Evolutionary conservation across 192 early-diverging fungal species (phyloP), one percentile per base, ranked within the genome.

Genomic region (Gamsiella multidivaricata): DNA sequence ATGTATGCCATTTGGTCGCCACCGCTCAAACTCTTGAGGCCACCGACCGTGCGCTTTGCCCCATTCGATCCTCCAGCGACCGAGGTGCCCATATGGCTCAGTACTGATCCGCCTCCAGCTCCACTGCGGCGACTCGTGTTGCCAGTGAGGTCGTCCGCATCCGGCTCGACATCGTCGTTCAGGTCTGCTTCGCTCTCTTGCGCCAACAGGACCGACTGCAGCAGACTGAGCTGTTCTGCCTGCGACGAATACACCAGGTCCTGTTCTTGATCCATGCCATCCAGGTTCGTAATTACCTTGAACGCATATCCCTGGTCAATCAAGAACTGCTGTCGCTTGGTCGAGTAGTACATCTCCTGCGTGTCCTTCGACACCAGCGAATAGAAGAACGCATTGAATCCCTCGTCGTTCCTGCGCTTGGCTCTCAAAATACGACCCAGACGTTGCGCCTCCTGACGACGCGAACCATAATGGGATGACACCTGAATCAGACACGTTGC

Each of bases 261-360:
- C 1, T 88, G 84, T 43, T 91, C 89, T 25, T 82, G 88, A 12
- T 96, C 94, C 85, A 97, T 94, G 10, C 96, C 97, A 63, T 97
- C 96, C 41, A 99, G 86, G 26, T 94, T 88, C 34, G 96, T 98
- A 65, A 99, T 99, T 33, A 98, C 93, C 83, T 98, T 98, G 86
- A 98, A 98, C n/a, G 95, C 91, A 82, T 99, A 99, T 0, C 98
- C 98, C 78, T 99, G 98, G 82, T 99, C 97, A 51, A 99, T 95
- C 68, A 99, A 81, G 82, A 99, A 99, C 81, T 99, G 98, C 81
- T 99, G 98, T 22, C 97, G 89, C 81, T 99, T 99, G 33, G 95
- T 89, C 4, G 96, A 96, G 65, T 98, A 99, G 74, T 91, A 96
- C 92, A 99, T 97, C 81, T 99, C 98, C 82, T 98, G 93, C 0